Base-by-base conservation (phyloP, 2,329 filamentous ascomycete genomes). In the Emergomyces pasteurianus region DNA sequence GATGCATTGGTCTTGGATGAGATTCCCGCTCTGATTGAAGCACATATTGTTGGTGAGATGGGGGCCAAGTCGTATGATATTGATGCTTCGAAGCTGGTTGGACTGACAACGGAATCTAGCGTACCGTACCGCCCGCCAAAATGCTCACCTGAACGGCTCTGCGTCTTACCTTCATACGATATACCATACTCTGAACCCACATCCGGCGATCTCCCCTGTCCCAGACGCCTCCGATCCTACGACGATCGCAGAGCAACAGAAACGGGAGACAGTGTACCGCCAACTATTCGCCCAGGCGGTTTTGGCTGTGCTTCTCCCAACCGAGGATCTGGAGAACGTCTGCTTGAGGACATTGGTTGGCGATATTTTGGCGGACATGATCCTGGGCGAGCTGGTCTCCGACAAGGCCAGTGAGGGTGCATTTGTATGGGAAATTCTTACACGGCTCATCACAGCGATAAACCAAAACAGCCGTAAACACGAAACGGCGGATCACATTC, bases 341-440 rank as follows among this genome's bases (percentile, higher is more conserved):
- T 95, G 90, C 72, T 79, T 97, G 68, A 87, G 89, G 61, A 83
- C 89, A 42, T 79, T 99, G 63, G 87, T 96, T 64, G 85, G 86
- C 60, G 90, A 96, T 74, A 88, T 97, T 65, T 81, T 97, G 63
- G 89, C 91, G 7, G 91, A 96, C 74, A 85, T 95, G 72, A 89
- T 97, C 64, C 80, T 99, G 65, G 90, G 90, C 64, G 91, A 90
- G 67, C 82, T 88, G 61, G 80, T 96, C 67, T 85, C 86, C 68
- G 88, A 87, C 68, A 95, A 88, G 72, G 81, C 88, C 47, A 90
- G 88, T 66, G 87, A 97, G 75, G 89, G 89, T 28, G 95, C 90
- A 89, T 82, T 96, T 69, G 75, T 97, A 66, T 96, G 88, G 84
- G 91, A 95, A 72, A 82, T 84, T 61, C 82, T 95, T 63, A 87